phyloP scores from a whole-genome alignment of 1,284 basidiomycete genomes.

The Sanghuangporus weigelae region DNA sequence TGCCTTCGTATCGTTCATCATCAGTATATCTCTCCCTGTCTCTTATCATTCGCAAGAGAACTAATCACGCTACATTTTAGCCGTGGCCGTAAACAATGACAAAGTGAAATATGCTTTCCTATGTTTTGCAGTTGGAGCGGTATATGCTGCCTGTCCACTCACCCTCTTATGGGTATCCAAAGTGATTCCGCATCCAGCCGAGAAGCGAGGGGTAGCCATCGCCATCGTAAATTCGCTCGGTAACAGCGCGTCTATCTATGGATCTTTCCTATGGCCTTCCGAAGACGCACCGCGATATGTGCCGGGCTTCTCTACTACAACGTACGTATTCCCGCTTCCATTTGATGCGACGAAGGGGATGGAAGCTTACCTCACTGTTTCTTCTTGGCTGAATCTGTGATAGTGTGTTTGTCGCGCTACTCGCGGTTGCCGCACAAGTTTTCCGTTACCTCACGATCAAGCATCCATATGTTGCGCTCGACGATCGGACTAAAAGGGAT shows the following conservation, averaged over 20 bases:
- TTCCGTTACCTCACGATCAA: constrained; percentile 11
- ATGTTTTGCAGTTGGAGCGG: constrained; percentile 37
- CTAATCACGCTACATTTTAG: not conserved
- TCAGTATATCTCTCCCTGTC: constrained; percentile 18
- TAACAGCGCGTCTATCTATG: constrained; percentile 35
- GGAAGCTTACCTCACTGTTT: not conserved
- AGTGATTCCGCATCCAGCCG: constrained; percentile 24
- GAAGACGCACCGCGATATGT: constrained; percentile 34
- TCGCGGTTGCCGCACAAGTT: constrained; percentile 23
- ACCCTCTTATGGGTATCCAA: constrained; percentile 35
- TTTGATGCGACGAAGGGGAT: not conserved
- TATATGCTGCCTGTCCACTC: constrained; percentile 37
- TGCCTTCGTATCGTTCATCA: constrained; percentile 33
- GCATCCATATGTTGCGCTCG: constrained; percentile 14
- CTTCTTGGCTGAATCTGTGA: not conserved
- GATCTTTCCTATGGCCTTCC: constrained; percentile 39
- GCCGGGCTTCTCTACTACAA: constrained; percentile 34
- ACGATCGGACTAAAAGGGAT: not conserved
- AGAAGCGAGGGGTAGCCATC: constrained; percentile 15
- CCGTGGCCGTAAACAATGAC: constrained; percentile 28
- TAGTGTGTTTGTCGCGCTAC: constrained; percentile 22
- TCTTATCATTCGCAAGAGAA: not conserved
- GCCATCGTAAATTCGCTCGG: constrained; percentile 25
- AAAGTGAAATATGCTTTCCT: constrained; percentile 39
- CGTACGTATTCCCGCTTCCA: constrained; percentile 13